Conservation (phyloP, 164 flowering plant genomes). For the Houttuynia cordata region DNA sequence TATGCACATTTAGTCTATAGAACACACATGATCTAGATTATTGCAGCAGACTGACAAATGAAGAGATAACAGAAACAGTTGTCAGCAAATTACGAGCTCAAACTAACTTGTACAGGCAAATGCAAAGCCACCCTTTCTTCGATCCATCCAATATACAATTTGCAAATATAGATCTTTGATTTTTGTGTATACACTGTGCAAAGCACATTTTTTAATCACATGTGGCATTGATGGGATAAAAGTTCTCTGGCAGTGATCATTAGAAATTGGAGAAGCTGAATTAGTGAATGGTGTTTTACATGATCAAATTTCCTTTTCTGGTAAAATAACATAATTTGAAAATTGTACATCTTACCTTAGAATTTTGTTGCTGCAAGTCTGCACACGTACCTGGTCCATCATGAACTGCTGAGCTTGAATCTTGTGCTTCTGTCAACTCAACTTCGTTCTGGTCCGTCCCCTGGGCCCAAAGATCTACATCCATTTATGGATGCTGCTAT, state of each 20-base stretch:
- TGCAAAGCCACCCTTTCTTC: too few relatives aligned
- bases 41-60: not conserved
- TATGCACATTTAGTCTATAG: too few relatives aligned
- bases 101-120: not conserved
- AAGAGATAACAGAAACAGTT: not conserved
- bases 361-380: slow-evolving; percentile 32
- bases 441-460: slow-evolving; percentile 81
- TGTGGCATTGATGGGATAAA: too few relatives aligned
- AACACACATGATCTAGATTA: not conserved
- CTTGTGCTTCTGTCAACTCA: slow-evolving; percentile 91
- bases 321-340: not conserved
- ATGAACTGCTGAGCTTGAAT: slow-evolving; percentile 82
- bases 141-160: too few relatives aligned
- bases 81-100: not conserved
- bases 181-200: too few relatives aligned
- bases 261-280: not conserved
- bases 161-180: too few relatives aligned
- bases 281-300: not conserved
- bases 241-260: not conserved
- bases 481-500: slow-evolving; percentile 87
- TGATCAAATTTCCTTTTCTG: not conserved
- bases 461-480: slow-evolving; percentile 70
- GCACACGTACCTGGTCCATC: slow-evolving; percentile 58
- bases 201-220: too few relatives aligned
- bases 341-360: slow-evolving; percentile 4